Base-by-base conservation (phyloP, 164 flowering plant species). In the Saururus chinensis region DNA sequence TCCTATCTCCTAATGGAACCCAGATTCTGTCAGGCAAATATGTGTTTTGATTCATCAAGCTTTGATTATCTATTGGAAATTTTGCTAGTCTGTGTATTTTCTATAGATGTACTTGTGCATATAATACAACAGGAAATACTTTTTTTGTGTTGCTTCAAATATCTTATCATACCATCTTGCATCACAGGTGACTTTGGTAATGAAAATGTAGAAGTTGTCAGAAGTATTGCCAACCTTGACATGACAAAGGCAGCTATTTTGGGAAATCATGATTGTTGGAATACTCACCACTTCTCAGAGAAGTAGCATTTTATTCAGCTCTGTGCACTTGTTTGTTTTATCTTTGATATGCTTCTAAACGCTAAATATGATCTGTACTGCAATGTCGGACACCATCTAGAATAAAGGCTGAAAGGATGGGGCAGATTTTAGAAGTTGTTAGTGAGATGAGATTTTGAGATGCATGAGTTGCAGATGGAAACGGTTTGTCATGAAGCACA, bases 261-360 rank as follows among this genome's bases (percentile, higher is more conserved):
- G 68, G 96, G 96, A 52, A 92, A 92, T 70, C 98, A 92, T 80
- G 98, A 92, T 77, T 65, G 85, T 30, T 92, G 96, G 96, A 62
- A 53, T 13, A 92, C 95, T 57, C 74, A 65, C 51, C 71, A 76
- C 55, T 83, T 87, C 65, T 74, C 86, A 11, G 60, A 52, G 64
- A 82, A 79, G 96, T 87, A 71, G 74, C 81, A 41, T 21, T 30
- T 37, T 17, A 13, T 60, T 16, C 13, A 6, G 23, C 57, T 19
- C 20, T 19, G 1, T 52, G 16, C 10, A 19, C n/a, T 52, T 21
- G 14, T 59, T 16, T 19, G 62, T n/a, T 13, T 35, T 19, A 30
- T 30, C 37, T 30, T 30, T 30, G 37, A 30, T 6, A 30, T 30
- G 37, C 37, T 30, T 30, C 6, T 30, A 30, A 30, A 30, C 37